phyloP scores from a whole-genome alignment of 257 asterid genomes.

The Solanum arcanum region DNA sequence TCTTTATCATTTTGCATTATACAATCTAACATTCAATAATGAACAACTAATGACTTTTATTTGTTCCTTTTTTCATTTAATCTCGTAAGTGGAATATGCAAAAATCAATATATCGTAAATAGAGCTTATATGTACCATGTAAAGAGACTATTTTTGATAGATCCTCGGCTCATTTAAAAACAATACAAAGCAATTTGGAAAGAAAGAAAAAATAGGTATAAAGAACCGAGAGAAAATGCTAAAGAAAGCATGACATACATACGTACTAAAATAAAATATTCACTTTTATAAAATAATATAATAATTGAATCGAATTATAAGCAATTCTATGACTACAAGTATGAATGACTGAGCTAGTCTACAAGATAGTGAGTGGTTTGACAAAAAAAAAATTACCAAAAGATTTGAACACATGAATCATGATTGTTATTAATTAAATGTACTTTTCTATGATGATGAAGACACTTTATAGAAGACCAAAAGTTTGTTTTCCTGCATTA shows the following conservation, averaged over 20 bases:
- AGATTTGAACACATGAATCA: neutral
- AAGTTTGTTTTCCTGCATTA: neutral
- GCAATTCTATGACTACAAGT: neutral
- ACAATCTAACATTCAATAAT: neutral
- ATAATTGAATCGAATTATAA: too few species aligned
- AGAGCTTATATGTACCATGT: neutral
- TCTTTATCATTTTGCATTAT: neutral
- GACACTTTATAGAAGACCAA: neutral
- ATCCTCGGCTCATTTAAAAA: neutral
- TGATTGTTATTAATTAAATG: neutral
- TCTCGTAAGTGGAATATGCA: rapidly evolving
- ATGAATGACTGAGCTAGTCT: neutral
- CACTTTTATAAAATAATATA: too few species aligned
- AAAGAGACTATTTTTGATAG: neutral
- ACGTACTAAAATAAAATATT: too few species aligned
- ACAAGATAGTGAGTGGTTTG: neutral
- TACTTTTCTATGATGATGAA: neutral
- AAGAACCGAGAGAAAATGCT: neutral
- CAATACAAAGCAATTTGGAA: neutral
- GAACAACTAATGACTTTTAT: neutral
- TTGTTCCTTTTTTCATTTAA: neutral
- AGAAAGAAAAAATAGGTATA: neutral
- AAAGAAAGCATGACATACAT: neutral
- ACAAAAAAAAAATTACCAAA: neutral
- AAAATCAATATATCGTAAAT: rapidly evolving